Conservation (phyloP, 345 rosid species). For the Schrenkiella parvula region DNA sequence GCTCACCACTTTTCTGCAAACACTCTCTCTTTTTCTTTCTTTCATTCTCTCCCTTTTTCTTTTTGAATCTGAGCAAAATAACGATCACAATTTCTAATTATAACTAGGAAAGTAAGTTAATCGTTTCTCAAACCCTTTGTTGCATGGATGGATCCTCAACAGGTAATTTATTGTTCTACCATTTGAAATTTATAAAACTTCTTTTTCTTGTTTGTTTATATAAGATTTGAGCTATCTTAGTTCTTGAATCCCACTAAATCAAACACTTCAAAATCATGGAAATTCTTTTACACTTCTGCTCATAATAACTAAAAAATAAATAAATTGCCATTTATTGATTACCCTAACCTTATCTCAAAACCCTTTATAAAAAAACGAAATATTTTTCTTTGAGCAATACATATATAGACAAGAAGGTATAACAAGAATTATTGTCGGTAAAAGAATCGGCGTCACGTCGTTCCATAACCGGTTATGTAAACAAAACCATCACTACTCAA, state of each 20-base stretch:
- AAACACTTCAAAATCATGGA: background rate
- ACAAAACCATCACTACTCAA: background rate
- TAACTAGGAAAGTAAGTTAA: background rate
- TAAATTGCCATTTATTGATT: background rate
- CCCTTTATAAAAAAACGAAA: background rate
- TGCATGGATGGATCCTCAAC: conserved; percentile 69
- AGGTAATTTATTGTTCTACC: conserved; percentile 36
- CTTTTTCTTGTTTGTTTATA: background rate
- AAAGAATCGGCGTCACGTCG: background rate
- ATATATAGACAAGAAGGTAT: background rate
- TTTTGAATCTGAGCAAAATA: conserved; percentile 3
- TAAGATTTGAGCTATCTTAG: background rate
- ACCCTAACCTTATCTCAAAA: background rate
- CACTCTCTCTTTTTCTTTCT: conserved; percentile 9
- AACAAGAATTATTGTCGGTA: conserved; percentile 1
- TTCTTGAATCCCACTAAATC: background rate
- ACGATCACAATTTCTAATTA: conserved; percentile 9
- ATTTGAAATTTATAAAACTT: too few relatives aligned
- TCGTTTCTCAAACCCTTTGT: conserved; percentile 13
- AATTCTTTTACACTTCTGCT: background rate
- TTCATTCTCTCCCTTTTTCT: background rate
- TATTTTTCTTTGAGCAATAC: background rate
- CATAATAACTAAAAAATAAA: background rate
- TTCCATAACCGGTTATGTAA: background rate
- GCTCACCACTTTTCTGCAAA: conserved; percentile 23